phyloP scores from a whole-genome alignment of 495 filamentous ascomycete genomes.

The Corynascus novoguineensis region DNA sequence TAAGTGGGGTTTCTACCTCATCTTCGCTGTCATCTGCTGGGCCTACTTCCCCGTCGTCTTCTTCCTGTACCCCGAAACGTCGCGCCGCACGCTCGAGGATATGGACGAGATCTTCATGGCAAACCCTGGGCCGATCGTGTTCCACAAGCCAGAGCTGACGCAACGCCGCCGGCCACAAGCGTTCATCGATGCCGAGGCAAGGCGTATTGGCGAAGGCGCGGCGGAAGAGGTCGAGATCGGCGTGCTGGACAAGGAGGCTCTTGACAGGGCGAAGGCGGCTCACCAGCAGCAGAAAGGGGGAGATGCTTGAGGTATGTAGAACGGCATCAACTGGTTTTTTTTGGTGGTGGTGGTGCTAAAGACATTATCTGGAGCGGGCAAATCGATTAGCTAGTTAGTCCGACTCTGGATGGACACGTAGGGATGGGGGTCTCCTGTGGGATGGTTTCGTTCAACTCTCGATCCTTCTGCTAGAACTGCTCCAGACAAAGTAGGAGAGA shows the following conservation, averaged over 20 bases:
- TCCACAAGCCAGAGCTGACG: slow-evolving; percentile 5
- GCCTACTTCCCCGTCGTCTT: slow-evolving; percentile 12
- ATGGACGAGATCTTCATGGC: slow-evolving; percentile 9
- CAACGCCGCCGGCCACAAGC: slow-evolving; percentile 1
- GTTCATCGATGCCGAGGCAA: background rate
- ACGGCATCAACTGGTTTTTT: background rate
- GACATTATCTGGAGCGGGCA: no score
- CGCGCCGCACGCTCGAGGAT: slow-evolving; percentile 8
- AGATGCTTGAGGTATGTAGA: background rate
- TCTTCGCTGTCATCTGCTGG: slow-evolving; percentile 9
- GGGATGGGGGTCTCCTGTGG: no score
- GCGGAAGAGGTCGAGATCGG: background rate
- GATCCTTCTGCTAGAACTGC: no score
- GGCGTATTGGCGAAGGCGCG: slow-evolving; percentile 6
- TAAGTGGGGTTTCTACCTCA: slow-evolving; percentile 5
- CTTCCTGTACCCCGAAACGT: slow-evolving; percentile 8
- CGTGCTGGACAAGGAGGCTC: background rate
- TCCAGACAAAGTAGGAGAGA: no score
- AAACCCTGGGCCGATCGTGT: background rate
- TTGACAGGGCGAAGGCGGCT: background rate
- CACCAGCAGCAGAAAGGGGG: background rate
- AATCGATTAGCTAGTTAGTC: no score
- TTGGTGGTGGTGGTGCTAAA: no score
- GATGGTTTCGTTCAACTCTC: no score
- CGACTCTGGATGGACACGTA: no score